A percentile compares a stretch with the other conserved stretches of the same genome.
These are phyloP conservation scores for Botrytis deweyae DNA, from an alignment of 2,329 filamentous ascomycete genomes.

Conservation along the genomic window DNA sequence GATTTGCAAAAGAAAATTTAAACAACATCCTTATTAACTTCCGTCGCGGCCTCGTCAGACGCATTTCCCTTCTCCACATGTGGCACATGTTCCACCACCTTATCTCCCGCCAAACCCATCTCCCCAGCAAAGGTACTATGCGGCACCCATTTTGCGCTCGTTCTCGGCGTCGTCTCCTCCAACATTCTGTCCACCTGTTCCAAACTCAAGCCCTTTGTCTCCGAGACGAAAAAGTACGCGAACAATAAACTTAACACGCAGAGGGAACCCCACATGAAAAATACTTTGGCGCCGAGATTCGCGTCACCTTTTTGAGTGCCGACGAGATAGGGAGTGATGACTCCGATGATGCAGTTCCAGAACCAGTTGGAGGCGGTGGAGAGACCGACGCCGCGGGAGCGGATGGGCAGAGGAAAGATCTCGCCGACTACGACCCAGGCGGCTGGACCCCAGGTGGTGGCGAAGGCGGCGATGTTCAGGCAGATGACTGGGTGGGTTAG, in stretches of 20 bases:
- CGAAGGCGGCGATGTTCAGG: constrained; percentile 91
- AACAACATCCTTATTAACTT: constrained; percentile 22
- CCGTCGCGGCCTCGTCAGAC: neutral
- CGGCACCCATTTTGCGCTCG: constrained; percentile 34
- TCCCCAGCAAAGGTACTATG: constrained; percentile 36
- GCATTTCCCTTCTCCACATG: constrained; percentile 20
- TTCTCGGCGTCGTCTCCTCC: constrained; percentile 47
- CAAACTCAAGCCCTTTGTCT: constrained; percentile 71
- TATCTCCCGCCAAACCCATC: constrained; percentile 28
- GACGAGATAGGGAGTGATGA: constrained; percentile 74
- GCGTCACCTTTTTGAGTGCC: constrained; percentile 52
- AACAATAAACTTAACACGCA: constrained; percentile 56
- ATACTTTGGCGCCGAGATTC: constrained; percentile 36
- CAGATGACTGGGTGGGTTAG: constrained; percentile 58
- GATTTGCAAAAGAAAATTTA: neutral
- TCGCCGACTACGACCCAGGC: constrained; percentile 85
- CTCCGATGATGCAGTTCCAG: constrained; percentile 72
- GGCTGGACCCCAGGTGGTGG: constrained; percentile 77
- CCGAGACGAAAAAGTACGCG: constrained; percentile 61
- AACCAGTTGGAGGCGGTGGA: constrained; percentile 91
- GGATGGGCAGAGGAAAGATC: constrained; percentile 86
- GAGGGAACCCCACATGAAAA: constrained; percentile 62
- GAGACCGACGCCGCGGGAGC: constrained; percentile 80
- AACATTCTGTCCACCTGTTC: constrained; percentile 71
- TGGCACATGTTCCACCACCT: constrained; percentile 18